phyloP scores from a whole-genome alignment of 2,329 filamentous ascomycete genomes.

The Aspergillus hiratsukae region DNA sequence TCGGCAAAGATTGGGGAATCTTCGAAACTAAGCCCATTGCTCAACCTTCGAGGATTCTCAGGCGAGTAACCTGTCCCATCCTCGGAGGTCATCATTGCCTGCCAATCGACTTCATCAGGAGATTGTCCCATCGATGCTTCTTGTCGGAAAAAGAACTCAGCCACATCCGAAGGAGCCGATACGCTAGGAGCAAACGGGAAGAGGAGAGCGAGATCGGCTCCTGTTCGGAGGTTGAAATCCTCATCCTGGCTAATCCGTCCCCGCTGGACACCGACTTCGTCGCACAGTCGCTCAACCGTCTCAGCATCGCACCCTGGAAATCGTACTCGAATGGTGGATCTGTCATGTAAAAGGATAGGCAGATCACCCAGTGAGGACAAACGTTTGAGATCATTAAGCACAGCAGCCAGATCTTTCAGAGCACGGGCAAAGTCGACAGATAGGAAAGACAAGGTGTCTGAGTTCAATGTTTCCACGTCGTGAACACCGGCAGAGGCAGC shows the following conservation, averaged over 20 bases:
- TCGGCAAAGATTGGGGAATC: slow-evolving; percentile 41
- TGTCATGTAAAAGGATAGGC: slow-evolving; percentile 67
- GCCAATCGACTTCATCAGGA: slow-evolving; percentile 50
- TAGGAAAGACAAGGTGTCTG: slow-evolving; percentile 78
- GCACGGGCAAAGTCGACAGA: slow-evolving; percentile 84
- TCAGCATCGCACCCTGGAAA: slow-evolving; percentile 87
- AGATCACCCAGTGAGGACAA: slow-evolving; percentile 76
- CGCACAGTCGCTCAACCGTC: slow-evolving; percentile 76
- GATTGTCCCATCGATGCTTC: slow-evolving; percentile 26
- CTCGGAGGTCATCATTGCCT: slow-evolving; percentile 52
- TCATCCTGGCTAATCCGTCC: slow-evolving; percentile 76
- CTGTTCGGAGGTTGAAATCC: slow-evolving; percentile 64
- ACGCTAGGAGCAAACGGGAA: slow-evolving; percentile 79
- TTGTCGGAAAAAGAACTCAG: slow-evolving; percentile 42
- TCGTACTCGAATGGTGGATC: slow-evolving; percentile 68
- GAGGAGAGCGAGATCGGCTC: slow-evolving; percentile 68
- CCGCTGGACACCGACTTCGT: slow-evolving; percentile 77
- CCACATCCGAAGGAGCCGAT: slow-evolving; percentile 40
- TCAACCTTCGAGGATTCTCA: slow-evolving; percentile 21
- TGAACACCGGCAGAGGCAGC: slow-evolving; percentile 22
- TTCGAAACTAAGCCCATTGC: slow-evolving; percentile 36
- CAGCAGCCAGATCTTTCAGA: slow-evolving; percentile 73
- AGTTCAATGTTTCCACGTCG: slow-evolving; percentile 64
- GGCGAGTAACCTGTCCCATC: slow-evolving; percentile 18
- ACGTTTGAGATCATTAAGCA: slow-evolving; percentile 75